Evolutionary conservation across 1,284 basidiomycete genomes (phyloP), one percentile per base, ranked within the genome.

Genomic region (Moesziomyces aphidis): DNA sequence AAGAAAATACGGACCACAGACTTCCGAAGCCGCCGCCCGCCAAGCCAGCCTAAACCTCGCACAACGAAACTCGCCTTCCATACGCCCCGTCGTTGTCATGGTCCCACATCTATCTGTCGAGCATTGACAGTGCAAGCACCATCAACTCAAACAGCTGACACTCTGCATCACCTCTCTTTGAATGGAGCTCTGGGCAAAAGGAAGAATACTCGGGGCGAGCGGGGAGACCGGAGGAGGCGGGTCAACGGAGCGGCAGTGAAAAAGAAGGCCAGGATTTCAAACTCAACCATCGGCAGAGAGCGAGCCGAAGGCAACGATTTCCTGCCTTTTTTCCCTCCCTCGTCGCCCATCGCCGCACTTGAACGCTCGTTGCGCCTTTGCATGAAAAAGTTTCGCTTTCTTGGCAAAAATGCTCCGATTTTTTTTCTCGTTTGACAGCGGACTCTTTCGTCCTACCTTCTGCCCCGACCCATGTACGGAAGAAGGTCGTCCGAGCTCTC

Each of bases 231-330:
- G 9, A 55, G 31, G 31, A 26, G 9, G 28, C 36, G 39, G 43
- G 26, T 28, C 17, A 47, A 23, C 26, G 13, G 9, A 24, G 24
- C 28, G 21, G 7, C 46, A 24, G 2, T 13, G 47, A 22, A 17
- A 3, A 46, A 49, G 43, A 23, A 28, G 42, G 26, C 26, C 43
- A 23, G 13, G 22, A 21, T 31, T 55, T 60, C 26, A 58, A 58
- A 68, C 50, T 58, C 65, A 64, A 70, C 69, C 69, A 59, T 59
- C 69, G 69, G 69, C 69, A 52, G 49, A 53, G 46, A 24, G 48
- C n/a, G 49, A 42, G 69, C 63, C 69, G 56, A 72, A 59, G 69
- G 69, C 22, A 28, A 31, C 10, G 8, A 26, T 39, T 26, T 24
- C 5, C 22, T 48, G 17, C 47, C 24, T n/a, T 34, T 34, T 13